Evolutionary conservation across 2,329 filamentous ascomycete genomes (phyloP), one percentile per base, ranked within the genome.

Genomic region (Pseudogymnoascus destructans): DNA sequence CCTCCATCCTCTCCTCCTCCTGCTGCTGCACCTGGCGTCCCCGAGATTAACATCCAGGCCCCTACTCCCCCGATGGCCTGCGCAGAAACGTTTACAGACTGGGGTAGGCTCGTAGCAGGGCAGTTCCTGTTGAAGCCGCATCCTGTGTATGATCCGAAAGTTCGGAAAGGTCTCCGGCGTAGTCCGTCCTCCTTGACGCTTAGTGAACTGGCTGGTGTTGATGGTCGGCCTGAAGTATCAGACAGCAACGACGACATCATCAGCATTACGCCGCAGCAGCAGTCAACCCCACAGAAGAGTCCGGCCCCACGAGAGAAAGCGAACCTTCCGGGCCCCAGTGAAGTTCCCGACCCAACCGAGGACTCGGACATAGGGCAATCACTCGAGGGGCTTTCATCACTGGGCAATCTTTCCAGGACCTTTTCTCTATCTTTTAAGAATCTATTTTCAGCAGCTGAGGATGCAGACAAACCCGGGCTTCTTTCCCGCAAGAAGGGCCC

Each of bases 221-320:
- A 52, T 52, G 42, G n/a, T 52, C 42, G 42, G 42, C 42, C 42
- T 52, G 42, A 52, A 52, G 42, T 30, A 52, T 52, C 42, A 52
- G 42, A 52, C 42, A 52, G 42, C 23, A 30, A 52, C 42, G 42
- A 27, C 42, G 23, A 30, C 42, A 52, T 52, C 42, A 52, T 52
- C 42, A 17, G 42, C 42, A 30, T 30, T 4, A n/a, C 40, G 40
- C 7, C 13, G 21, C 23, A 10, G 46, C 46, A 15, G 42, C 23
- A 49, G 42, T n/a, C 42, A 17, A 49, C 23, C 42, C 23, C 46
- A 30, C 23, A 52, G 46, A 30, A 52, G 8, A 27, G 7, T 46
- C 40, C 21, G 17, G 23, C 46, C 46, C 46, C 25, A 30, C n/a
- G 46, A 30, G 46, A 30, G 23, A 30, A 30, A 27, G 42, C 7